Evolutionary conservation across 2,329 filamentous ascomycete genomes (phyloP).

Genomic region (Moelleriella libera): DNA sequence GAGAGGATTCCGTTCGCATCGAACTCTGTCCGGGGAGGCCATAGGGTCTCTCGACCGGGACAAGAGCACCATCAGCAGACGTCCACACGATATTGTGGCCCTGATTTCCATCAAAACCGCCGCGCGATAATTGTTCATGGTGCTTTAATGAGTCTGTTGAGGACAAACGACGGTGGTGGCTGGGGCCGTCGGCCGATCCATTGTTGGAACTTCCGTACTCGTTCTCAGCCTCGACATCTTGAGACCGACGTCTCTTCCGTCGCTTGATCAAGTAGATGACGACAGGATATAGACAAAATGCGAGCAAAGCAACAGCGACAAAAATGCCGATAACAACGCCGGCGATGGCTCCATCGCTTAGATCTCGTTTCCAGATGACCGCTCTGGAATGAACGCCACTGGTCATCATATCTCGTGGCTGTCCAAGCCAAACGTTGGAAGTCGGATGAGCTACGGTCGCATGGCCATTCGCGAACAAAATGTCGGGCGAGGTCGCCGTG

Average conservation of each 20-base stretch:
- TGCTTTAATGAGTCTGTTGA: conserved; percentile 22
- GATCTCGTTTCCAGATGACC: conserved; percentile 11
- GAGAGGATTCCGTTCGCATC: not conserved
- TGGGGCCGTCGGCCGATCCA: conserved; percentile 5
- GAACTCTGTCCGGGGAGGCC: not conserved
- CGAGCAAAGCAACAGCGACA: conserved; percentile 16
- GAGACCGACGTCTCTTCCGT: conserved; percentile 14
- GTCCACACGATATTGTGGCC: conserved; percentile 14
- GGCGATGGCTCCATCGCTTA: conserved; percentile 21
- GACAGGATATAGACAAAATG: conserved; percentile 25
- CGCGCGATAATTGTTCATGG: conserved; percentile 13
- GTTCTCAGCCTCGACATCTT: not conserved
- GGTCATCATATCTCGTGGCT: not conserved
- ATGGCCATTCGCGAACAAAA: not conserved
- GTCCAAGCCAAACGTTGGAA: not conserved
- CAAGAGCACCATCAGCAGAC: conserved; percentile 5
- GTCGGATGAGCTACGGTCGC: not conserved
- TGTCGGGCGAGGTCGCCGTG: not conserved
- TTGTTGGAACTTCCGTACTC: conserved; percentile 2
- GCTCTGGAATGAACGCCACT: conserved; percentile 4
- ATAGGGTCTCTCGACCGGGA: not conserved
- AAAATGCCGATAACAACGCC: conserved; percentile 22
- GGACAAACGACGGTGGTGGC: conserved; percentile 16
- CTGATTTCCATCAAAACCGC: conserved; percentile 7
- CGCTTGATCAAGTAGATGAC: conserved; percentile 18